These are phyloP conservation scores for Colletotrichum coccodes DNA, from an alignment of 2,329 filamentous ascomycete genomes.

Conservation along the genomic window DNA sequence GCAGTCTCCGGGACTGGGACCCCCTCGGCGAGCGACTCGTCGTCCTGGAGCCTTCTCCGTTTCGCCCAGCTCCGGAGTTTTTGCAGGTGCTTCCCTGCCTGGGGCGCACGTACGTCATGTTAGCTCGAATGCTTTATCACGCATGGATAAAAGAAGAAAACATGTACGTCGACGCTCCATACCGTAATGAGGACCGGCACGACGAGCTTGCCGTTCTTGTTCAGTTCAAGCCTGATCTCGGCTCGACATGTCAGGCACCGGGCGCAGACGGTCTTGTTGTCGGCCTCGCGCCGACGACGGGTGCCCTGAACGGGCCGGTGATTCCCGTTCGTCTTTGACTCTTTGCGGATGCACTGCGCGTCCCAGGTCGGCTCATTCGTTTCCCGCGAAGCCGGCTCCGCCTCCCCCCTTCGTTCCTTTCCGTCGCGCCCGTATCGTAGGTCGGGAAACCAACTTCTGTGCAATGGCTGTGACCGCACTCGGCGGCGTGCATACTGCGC, in stretches of 20 bases:
- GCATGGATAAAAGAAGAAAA: neutral
- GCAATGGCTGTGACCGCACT: constrained; percentile 6
- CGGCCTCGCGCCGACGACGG: neutral
- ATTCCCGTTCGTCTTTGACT: neutral
- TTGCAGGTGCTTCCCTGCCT: neutral
- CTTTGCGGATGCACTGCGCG: neutral
- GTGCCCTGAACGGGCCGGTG: neutral
- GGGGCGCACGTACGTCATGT: neutral
- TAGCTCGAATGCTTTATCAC: no score
- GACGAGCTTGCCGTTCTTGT: neutral
- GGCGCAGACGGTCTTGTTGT: neutral
- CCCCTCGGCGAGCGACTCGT: neutral
- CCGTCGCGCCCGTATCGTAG: neutral
- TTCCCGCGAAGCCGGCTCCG: neutral
- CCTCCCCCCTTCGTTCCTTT: no score
- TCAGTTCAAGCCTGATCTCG: neutral
- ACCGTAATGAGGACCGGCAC: neutral
- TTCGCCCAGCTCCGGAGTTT: neutral
- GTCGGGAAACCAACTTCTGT: neutral
- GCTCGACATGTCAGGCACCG: neutral
- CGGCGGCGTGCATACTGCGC: neutral
- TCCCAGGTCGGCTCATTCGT: neutral
- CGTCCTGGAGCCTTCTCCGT: neutral
- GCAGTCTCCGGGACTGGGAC: neutral
- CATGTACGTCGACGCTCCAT: neutral